phyloP scores from a whole-genome alignment of 345 rosid species.

The Eutrema japonicum region DNA sequence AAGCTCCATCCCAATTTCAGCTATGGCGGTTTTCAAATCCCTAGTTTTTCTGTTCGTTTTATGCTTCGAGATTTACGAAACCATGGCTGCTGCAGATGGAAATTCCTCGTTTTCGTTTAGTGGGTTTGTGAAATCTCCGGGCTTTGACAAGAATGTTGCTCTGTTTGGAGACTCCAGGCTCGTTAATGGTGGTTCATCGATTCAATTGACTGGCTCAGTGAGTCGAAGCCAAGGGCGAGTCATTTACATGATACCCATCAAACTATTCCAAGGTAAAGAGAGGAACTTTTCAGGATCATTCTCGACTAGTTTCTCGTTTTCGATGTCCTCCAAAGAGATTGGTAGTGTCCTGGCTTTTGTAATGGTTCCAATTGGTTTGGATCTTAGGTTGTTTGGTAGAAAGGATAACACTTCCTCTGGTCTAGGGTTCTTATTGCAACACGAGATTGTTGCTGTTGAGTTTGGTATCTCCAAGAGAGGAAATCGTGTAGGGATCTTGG shows the following conservation, averaged over 20 bases:
- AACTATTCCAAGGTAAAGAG: conserved; percentile 65
- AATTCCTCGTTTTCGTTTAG: conserved; percentile 56
- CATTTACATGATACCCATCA: conserved; percentile 71
- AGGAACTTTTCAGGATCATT: conserved; percentile 60
- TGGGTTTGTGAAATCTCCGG: conserved; percentile 58
- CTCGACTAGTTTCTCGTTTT: conserved; percentile 71
- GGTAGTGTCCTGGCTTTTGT: conserved; percentile 68
- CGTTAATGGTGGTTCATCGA: conserved; percentile 50
- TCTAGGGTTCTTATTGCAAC: conserved; percentile 20
- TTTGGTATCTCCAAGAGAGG: conserved; percentile 61
- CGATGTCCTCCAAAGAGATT: conserved; percentile 55
- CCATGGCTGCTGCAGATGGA: conserved; percentile 42
- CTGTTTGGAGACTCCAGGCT: conserved; percentile 74
- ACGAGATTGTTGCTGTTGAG: conserved; percentile 47
- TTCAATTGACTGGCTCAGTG: conserved; percentile 67
- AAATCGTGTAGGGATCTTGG: conserved; percentile 62
- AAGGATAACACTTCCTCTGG: conserved; percentile 45
- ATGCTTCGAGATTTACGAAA: conserved; percentile 42
- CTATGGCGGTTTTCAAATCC: conserved; percentile 45
- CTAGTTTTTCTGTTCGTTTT: conserved; percentile 46
- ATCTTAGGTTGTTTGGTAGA: conserved; percentile 53
- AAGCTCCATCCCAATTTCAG: conserved; percentile 42
- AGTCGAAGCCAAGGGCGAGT: conserved; percentile 58
- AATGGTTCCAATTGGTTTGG: conserved; percentile 56
- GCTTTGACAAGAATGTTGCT: conserved; percentile 53